phyloP scores from a whole-genome alignment of 2,329 filamentous ascomycete species.

The Lecanosticta acicola region DNA sequence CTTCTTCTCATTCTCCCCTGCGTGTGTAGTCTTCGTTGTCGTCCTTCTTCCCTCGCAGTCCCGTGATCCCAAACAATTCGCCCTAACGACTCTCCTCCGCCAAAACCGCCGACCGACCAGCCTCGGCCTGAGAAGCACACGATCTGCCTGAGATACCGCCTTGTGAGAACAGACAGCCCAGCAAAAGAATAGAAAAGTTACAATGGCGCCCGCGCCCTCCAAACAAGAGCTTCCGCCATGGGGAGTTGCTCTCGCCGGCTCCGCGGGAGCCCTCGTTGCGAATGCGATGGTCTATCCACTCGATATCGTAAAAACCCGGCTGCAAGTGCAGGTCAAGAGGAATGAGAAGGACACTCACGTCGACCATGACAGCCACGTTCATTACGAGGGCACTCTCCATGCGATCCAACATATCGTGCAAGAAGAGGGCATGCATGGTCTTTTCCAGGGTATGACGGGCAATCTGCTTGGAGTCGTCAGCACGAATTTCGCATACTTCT shows the following conservation, averaged over 20 bases:
- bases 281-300: conserved; percentile 95
- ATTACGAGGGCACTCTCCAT: conserved; percentile 84
- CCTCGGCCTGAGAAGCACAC: conserved; percentile 6
- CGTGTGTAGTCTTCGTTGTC: background rate
- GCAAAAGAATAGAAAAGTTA: conserved; percentile 2
- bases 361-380: conserved; percentile 50
- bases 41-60: background rate
- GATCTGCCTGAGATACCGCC: conserved; percentile 5
- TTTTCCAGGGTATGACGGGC: conserved; percentile 85
- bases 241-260: conserved; percentile 87
- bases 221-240: conserved; percentile 68
- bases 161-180: background rate
- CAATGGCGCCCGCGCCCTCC: conserved; percentile 33
- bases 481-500: conserved; percentile 99
- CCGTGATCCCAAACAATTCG: background rate
- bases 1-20: background rate
- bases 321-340: conserved; percentile 85
- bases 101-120: conserved; percentile 2
- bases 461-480: conserved; percentile 87
- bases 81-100: background rate
- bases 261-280: conserved; percentile 85
- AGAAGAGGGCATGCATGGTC: conserved; percentile 71
- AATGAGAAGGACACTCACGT: conserved; percentile 36
- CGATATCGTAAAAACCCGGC: conserved; percentile 92
- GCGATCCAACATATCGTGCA: conserved; percentile 78